phyloP scores from a whole-genome alignment of 2,329 filamentous ascomycete species.

The Grosmannia clavigera region DNA sequence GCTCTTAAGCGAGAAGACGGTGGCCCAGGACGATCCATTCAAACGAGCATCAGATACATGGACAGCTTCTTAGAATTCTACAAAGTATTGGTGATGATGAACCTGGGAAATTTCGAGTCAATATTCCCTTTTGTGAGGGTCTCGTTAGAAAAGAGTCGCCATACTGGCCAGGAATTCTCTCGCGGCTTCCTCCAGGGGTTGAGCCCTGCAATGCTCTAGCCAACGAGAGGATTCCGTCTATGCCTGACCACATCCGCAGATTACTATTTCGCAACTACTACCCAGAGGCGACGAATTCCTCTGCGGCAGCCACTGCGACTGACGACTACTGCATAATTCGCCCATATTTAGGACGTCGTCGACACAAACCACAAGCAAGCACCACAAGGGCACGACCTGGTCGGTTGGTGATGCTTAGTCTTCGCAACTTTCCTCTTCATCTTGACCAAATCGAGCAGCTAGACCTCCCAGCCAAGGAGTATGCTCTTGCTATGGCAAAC shows the following conservation, averaged over 20 bases:
- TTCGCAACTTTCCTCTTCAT: constrained; percentile 38
- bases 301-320: neutral
- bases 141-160: neutral
- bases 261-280: neutral
- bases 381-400: neutral
- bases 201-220: neutral
- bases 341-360: constrained; percentile 31
- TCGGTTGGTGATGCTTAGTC: constrained; percentile 18
- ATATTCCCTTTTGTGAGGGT: neutral
- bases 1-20: constrained; percentile 4
- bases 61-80: neutral
- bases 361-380: neutral
- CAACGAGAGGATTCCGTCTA: constrained; percentile 1
- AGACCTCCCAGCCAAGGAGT: constrained; percentile 19
- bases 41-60: neutral
- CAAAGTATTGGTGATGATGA: neutral
- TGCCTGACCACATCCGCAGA: neutral
- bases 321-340: constrained; percentile 37
- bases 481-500: constrained; percentile 33
- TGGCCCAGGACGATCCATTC: constrained; percentile 1
- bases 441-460: constrained; percentile 36
- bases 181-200: neutral
- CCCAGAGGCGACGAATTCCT: neutral
- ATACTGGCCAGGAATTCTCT: neutral
- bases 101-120: neutral